Conservation (phyloP, 352 stramenopile genomes). For the Globisporangium solare region DNA sequence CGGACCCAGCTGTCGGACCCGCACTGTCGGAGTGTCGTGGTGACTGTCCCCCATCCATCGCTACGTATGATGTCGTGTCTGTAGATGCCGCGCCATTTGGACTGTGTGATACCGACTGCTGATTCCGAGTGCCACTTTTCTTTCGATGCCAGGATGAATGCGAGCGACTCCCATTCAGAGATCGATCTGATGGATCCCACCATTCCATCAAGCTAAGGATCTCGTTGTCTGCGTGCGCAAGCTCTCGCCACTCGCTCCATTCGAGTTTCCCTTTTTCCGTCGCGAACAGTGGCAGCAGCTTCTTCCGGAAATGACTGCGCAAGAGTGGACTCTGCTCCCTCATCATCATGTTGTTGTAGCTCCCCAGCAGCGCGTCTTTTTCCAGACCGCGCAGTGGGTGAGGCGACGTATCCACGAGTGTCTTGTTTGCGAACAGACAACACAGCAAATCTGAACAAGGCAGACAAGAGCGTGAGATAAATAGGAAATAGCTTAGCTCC, state of each 20-base stretch:
- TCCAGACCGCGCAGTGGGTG: conserved; percentile 5
- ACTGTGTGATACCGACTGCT: conserved; percentile 1
- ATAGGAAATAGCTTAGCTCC: not conserved
- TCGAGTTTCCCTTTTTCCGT: conserved; percentile 20
- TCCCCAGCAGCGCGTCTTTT: conserved; percentile 8
- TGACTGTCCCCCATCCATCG: too few relatives aligned
- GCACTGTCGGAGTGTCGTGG: too few relatives aligned
- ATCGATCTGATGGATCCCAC: not conserved
- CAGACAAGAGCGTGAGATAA: not conserved
- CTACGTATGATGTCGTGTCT: not conserved
- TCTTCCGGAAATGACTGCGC: conserved; percentile 38
- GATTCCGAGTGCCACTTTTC: not conserved
- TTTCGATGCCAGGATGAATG: not conserved
- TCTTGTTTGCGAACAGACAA: conserved; percentile 40
- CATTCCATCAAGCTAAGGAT: conserved; percentile 34
- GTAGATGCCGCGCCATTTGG: not conserved
- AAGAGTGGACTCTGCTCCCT: conserved; percentile 35
- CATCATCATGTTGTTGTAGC: not conserved
- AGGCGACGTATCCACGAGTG: conserved; percentile 15
- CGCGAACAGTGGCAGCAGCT: conserved; percentile 29
- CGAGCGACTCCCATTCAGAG: not conserved
- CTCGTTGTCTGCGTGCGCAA: conserved; percentile 26
- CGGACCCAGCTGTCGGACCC: too few relatives aligned
- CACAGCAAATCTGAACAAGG: conserved; percentile 37
- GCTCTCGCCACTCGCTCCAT: conserved; percentile 32